phyloP scores from a whole-genome alignment of 129 eudicot genomes.

The Heracleum sosnowskyi region DNA sequence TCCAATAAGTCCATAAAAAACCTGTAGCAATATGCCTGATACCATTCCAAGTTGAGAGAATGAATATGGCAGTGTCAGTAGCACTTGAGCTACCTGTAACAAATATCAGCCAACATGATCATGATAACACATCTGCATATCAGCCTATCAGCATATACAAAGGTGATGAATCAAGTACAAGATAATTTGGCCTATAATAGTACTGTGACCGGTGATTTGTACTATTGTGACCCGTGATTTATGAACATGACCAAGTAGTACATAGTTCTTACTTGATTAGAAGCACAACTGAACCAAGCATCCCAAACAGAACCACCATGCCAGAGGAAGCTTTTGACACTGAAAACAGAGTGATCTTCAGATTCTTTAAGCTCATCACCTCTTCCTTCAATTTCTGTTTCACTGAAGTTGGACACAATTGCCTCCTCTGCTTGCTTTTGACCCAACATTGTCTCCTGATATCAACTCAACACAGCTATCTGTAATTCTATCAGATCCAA shows the following conservation, averaged over 20 bases:
- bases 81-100: conserved; percentile 36
- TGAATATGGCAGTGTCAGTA: conserved; percentile 31
- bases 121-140: background rate
- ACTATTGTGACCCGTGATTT: background rate
- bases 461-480: conserved; percentile 1
- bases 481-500: conserved; percentile 12
- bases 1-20: conserved; percentile 10
- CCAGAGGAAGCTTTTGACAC: conserved; percentile 57
- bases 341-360: conserved; percentile 45
- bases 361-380: conserved; percentile 19
- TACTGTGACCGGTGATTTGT: background rate
- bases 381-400: conserved; percentile 29
- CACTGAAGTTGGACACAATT: conserved; percentile 62
- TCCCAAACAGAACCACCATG: conserved; percentile 99
- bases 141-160: no score
- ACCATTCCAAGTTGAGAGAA: conserved; percentile 32
- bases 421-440: conserved; percentile 88
- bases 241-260: background rate
- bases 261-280: conserved; percentile 59
- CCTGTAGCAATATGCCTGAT: conserved; percentile 12
- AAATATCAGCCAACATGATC: background rate
- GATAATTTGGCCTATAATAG: no score
- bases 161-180: no score
- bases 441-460: conserved; percentile 43
- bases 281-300: conserved; percentile 98